These are phyloP conservation scores for Diaporthe sp. DNA, from an alignment of 2,329 filamentous ascomycete species.

Conservation along the genomic window DNA sequence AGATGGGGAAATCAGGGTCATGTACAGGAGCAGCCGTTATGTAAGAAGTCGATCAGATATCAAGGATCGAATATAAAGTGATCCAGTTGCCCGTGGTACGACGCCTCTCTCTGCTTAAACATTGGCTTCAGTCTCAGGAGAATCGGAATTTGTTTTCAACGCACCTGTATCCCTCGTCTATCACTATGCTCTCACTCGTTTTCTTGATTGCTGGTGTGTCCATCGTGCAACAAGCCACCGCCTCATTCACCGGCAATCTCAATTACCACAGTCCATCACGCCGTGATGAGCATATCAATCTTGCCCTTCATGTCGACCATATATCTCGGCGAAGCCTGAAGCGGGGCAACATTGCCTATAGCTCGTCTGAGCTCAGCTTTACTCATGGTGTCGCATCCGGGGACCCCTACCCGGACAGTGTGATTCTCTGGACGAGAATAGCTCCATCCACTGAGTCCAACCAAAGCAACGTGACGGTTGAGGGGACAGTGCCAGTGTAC, in stretches of 20 bases:
- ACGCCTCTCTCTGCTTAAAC: not conserved
- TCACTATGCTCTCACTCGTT: not conserved
- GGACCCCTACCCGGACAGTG: constrained; percentile 66
- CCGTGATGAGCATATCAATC: constrained; percentile 65
- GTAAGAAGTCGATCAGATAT: too few species aligned
- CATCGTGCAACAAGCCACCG: not conserved
- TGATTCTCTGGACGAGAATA: constrained; percentile 64
- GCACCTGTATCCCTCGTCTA: not conserved
- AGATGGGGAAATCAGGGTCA: not conserved
- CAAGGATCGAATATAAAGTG: not conserved
- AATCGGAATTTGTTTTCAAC: not conserved
- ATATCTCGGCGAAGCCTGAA: constrained; percentile 68
- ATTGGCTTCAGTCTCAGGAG: not conserved
- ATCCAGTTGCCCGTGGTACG: not conserved
- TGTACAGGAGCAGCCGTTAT: too few species aligned
- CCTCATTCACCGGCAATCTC: constrained; percentile 56
- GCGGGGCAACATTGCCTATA: constrained; percentile 53
- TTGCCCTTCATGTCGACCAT: constrained; percentile 71
- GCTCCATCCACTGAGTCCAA: constrained; percentile 60
- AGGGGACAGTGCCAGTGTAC: constrained; percentile 56
- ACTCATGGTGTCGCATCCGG: constrained; percentile 69
- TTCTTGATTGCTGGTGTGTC: not conserved
- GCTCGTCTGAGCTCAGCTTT: constrained; percentile 66
- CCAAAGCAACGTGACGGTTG: constrained; percentile 58
- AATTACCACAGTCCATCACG: constrained; percentile 72